Conservation (phyloP, 768 basidiomycete genomes). For the Rhizopogon vesiculosus region DNA sequence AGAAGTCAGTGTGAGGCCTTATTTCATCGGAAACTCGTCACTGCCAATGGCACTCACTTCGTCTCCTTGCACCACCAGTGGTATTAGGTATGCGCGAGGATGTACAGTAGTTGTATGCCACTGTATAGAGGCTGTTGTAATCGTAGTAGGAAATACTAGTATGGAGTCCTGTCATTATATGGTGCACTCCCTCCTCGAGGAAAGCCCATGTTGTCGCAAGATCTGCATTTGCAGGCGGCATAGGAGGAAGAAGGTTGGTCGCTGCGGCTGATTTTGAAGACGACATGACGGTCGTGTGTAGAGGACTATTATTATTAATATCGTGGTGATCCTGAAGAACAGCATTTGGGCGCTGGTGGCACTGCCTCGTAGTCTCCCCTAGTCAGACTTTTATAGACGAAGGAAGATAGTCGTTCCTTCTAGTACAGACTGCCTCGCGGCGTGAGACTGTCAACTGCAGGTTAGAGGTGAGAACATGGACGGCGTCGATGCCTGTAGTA, state of each 20-base stretch:
- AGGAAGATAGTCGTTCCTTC: no score
- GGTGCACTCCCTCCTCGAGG: slow-evolving; percentile 81
- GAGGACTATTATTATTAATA: slow-evolving; percentile 4
- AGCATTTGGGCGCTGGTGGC: no score
- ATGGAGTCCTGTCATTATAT: slow-evolving; percentile 89
- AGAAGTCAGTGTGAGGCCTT: slow-evolving; percentile 7
- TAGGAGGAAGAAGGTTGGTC: slow-evolving; percentile 33
- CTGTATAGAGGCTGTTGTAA: slow-evolving; percentile 87
- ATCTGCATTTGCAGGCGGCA: slow-evolving; percentile 68
- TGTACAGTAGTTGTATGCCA: slow-evolving; percentile 98
- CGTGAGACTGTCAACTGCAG: no score
- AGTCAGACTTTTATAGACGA: no score
- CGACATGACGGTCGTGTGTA: slow-evolving; percentile 27
- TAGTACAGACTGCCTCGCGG: no score
- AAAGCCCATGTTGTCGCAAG: slow-evolving; percentile 84
- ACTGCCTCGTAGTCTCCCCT: no score
- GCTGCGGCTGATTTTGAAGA: slow-evolving; percentile 31
- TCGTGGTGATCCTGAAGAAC: not conserved
- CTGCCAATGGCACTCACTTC: slow-evolving; percentile 46
- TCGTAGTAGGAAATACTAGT: slow-evolving; percentile 86
- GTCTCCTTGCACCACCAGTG: slow-evolving; percentile 36
- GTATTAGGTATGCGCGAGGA: slow-evolving; percentile 71
- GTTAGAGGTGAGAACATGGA: no score
- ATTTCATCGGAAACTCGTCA: slow-evolving; percentile 6
- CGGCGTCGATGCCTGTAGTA: no score